phyloP scores from a whole-genome alignment of 495 filamentous ascomycete genomes.

The Penicillium bovifimosum region DNA sequence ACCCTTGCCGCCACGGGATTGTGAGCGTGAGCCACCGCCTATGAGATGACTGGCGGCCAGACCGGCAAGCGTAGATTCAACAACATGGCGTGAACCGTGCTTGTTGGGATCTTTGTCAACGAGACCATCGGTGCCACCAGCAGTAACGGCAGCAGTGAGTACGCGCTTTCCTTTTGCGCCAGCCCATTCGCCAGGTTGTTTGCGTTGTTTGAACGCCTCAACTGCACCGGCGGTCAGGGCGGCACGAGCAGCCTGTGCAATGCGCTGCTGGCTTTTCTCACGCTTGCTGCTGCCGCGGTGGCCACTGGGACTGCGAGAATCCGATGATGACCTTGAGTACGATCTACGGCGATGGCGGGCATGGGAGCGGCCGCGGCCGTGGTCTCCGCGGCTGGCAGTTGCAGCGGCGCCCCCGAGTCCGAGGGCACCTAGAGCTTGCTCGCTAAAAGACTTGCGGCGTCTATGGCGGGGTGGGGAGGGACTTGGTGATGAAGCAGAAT shows the following conservation, averaged over 20 bases:
- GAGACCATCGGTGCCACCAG: constrained; percentile 76
- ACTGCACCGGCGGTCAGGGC: constrained; percentile 80
- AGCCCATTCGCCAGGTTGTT: constrained; percentile 76
- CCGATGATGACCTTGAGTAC: constrained; percentile 48
- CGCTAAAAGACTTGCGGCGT: constrained; percentile 65
- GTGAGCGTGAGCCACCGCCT: constrained; percentile 62
- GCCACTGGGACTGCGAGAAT: constrained; percentile 40
- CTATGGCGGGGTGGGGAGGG: constrained; percentile 40
- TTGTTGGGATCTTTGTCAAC: constrained; percentile 67
- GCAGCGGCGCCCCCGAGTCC: constrained; percentile 56
- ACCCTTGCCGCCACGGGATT: constrained; percentile 33
- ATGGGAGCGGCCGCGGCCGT: constrained; percentile 27
- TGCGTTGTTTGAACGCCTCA: constrained; percentile 82
- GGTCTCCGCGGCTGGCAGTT: constrained; percentile 13
- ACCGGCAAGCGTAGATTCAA: constrained; percentile 79
- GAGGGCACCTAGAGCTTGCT: constrained; percentile 59
- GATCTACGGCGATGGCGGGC: constrained; percentile 50
- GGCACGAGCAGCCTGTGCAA: constrained; percentile 80
- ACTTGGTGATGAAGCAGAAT: constrained; percentile 35
- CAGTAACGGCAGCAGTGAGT: constrained; percentile 77
- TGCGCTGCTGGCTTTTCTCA: constrained; percentile 54
- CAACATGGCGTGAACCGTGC: constrained; percentile 58
- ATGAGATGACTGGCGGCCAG: constrained; percentile 75
- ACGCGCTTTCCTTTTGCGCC: constrained; percentile 84
- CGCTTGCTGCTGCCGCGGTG: constrained; percentile 33